These are phyloP conservation scores for Metarhizium anisopliae DNA, from an alignment of 2,329 filamentous ascomycete species.

Conservation along the genomic window DNA sequence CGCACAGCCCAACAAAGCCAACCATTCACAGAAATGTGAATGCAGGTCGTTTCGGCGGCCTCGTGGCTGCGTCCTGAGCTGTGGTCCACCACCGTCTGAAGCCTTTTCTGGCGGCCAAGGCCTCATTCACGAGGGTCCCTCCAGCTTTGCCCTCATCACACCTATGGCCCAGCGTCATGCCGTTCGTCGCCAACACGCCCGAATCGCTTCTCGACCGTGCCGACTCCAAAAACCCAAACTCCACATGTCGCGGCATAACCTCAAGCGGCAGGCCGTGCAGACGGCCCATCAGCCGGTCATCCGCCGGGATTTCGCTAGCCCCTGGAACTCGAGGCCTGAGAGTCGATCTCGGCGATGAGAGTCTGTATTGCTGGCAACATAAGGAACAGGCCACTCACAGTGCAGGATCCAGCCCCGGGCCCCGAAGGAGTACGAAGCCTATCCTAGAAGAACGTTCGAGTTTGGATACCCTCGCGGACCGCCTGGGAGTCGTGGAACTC, in stretches of 20 bases:
- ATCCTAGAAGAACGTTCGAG: conserved; percentile 62
- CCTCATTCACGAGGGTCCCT: neutral
- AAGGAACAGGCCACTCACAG: conserved; percentile 66
- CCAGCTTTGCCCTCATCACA: neutral
- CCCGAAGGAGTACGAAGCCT: conserved; percentile 33
- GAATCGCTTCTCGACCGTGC: conserved; percentile 69
- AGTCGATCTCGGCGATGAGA: conserved; percentile 45
- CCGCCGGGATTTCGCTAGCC: conserved; percentile 21
- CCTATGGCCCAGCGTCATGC: conserved; percentile 18
- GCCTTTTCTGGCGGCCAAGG: neutral
- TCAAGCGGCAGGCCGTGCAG: conserved; percentile 75
- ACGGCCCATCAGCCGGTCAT: conserved; percentile 43
- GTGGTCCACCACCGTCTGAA: neutral
- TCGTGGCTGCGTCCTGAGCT: neutral
- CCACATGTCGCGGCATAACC: conserved; percentile 85
- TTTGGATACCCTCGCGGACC: conserved; percentile 77
- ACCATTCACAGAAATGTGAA: neutral
- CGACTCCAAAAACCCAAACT: conserved; percentile 75
- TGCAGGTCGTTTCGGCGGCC: neutral
- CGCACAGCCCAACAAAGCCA: neutral
- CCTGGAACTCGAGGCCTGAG: conserved; percentile 17
- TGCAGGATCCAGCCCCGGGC: conserved; percentile 35
- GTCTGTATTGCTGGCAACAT: conserved; percentile 91
- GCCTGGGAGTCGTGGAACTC: conserved; percentile 66
- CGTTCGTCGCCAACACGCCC: conserved; percentile 52